Evolutionary conservation across 2,329 filamentous ascomycete species (phyloP), one percentile per base, ranked within the genome.

Genomic region (Bipolaris gigantea): DNA sequence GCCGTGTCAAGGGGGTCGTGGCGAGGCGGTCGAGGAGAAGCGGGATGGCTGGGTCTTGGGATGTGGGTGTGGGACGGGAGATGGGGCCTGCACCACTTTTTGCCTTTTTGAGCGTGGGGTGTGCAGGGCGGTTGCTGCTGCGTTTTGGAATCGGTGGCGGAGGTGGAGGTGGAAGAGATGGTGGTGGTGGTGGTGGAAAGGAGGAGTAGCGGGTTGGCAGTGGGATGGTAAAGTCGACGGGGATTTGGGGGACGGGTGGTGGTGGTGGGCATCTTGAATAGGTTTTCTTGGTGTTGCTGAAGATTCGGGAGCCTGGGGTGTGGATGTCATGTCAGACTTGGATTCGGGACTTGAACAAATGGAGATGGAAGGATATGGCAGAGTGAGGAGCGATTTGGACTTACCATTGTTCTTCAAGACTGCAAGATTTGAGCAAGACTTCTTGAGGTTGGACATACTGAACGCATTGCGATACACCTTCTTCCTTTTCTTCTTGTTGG

Each of bases 211-310:
- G n/a, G 16, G 15, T 35, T 35, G n/a, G 35, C 5, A 30, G 27
- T 11, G 10, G 27, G 27, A 13, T 30, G 2, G 15, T 2, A 4
- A 42, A 16, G 2, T 50, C 39, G n/a, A 55, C 41, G 10, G 59
- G 54, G 5, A 66, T 57, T 38, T 62, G 57, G 1, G 64, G 64
- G 4, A 57, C 7, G 1, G 56, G 63, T 11, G 59, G 62, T 21
- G 52, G 60, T n/a, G 63, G 60, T 6, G 55, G 49, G 5, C 54
- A 43, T 13, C 48, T 27, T 8, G 18, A 15, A 15, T 13, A n/a
- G 30, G 6, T 13, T 5, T 45, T 25, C 10, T 46, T 47, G 13
- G 35, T 51, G 32, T 43, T 48, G 41, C 50, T 43, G 35, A 66
- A 66, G 44, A 67, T 32, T 7, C 53, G 56, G 2, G 60, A 66